These are phyloP conservation scores for Bacidia gigantensis DNA, from an alignment of 495 filamentous ascomycete species.

Conservation along the genomic window DNA sequence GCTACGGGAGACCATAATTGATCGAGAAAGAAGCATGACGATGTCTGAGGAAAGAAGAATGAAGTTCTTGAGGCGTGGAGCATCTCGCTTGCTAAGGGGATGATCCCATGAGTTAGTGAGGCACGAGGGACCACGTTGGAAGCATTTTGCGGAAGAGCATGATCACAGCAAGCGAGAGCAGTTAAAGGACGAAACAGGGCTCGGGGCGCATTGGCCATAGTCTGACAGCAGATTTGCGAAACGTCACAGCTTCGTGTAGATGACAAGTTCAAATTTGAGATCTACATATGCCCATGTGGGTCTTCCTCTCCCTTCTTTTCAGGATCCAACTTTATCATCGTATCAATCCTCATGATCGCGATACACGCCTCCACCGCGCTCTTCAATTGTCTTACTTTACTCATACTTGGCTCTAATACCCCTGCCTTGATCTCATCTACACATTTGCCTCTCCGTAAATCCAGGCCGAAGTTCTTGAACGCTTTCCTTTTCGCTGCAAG, in stretches of 20 bases:
- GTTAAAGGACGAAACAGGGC: neutral
- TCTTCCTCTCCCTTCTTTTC: conserved; percentile 69
- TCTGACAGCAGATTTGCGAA: neutral
- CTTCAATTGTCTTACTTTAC: conserved; percentile 97
- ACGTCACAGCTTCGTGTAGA: neutral
- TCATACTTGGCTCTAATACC: conserved; percentile 93
- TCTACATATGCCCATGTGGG: conserved; percentile 46
- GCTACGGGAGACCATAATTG: neutral
- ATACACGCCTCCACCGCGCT: conserved; percentile 98
- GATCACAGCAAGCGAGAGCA: too few species aligned
- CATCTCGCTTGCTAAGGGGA: too few species aligned
- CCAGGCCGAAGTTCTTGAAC: conserved; percentile 96
- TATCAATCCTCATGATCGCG: conserved; percentile 98
- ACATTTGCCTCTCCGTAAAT: conserved; percentile 79
- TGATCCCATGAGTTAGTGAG: too few species aligned
- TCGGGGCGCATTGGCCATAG: neutral
- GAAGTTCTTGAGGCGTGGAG: too few species aligned
- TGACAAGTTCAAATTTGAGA: neutral
- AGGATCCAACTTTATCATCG: conserved; percentile 94
- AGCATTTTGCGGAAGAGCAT: too few species aligned
- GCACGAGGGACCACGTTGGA: too few species aligned
- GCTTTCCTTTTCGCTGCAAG: conserved; percentile 80
- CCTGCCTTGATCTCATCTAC: conserved; percentile 89
- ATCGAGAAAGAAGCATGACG: neutral
- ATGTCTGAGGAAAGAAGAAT: neutral